Evolutionary conservation across 2,329 filamentous ascomycete genomes (phyloP).

Genomic region (Ascochyta clinopodiicola): DNA sequence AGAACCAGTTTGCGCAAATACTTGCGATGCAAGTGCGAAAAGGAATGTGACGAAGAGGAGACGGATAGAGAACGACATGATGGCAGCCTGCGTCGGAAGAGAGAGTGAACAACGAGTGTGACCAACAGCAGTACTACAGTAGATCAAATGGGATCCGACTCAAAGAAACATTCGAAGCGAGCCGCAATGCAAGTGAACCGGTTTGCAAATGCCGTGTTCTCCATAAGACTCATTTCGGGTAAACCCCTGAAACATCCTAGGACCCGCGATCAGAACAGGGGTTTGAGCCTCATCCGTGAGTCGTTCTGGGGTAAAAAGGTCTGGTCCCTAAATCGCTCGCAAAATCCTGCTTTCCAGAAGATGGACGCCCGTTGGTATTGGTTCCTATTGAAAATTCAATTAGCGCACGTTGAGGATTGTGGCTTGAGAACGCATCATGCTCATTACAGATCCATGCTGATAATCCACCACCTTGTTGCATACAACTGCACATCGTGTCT

Average conservation of each 20-base stretch:
- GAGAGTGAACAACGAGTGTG: slow-evolving; percentile 4
- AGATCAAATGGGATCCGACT: slow-evolving; percentile 15
- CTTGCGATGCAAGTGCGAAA: slow-evolving; percentile 32
- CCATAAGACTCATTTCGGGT: slow-evolving; percentile 44
- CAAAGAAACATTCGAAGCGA: slow-evolving; percentile 25
- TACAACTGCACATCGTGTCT: slow-evolving; percentile 12
- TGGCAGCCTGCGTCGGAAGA: slow-evolving; percentile 27
- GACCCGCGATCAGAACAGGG: slow-evolving; percentile 32
- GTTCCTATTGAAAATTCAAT: slow-evolving; percentile 37
- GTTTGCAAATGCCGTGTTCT: slow-evolving; percentile 31
- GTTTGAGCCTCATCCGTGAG: slow-evolving; percentile 20
- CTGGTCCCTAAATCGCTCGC: slow-evolving; percentile 24
- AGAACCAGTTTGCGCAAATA: slow-evolving; percentile 39
- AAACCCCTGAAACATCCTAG: slow-evolving; percentile 35
- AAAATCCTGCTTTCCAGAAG: slow-evolving; percentile 35
- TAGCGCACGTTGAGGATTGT: slow-evolving; percentile 20
- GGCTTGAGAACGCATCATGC: slow-evolving; percentile 21
- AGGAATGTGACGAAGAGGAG: slow-evolving; percentile 42
- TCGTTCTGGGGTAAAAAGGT: slow-evolving; percentile 23
- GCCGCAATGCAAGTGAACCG: slow-evolving; percentile 17
- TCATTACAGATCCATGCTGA: slow-evolving; percentile 32
- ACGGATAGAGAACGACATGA: slow-evolving; percentile 45
- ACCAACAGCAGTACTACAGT: slow-evolving; percentile 3
- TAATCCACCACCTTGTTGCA: slow-evolving; percentile 24
- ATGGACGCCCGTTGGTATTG: slow-evolving; percentile 17